phyloP scores from a whole-genome alignment of 1,139 yeast genomes.

The Blastobotrys niveus region DNA sequence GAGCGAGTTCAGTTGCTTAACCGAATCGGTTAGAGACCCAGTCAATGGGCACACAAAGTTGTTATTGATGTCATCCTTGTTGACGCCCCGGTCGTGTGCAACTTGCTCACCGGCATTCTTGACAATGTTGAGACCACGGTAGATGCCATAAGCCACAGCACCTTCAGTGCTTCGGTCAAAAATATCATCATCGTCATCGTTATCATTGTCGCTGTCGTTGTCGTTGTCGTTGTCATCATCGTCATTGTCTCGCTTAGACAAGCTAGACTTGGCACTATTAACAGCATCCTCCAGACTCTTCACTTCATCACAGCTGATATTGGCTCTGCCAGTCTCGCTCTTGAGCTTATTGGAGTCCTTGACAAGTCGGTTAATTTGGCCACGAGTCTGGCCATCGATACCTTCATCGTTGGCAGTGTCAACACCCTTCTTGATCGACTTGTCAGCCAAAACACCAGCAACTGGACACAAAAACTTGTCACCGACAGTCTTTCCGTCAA shows the following conservation, averaged over 20 bases:
- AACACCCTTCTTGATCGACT: slow-evolving; percentile 2
- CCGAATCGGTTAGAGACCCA: slow-evolving; percentile 8
- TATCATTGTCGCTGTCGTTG: not conserved
- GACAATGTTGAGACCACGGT: slow-evolving; percentile 9
- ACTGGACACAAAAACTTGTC: slow-evolving; percentile 10
- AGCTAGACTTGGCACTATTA: not conserved
- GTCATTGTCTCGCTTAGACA: slow-evolving; percentile 2
- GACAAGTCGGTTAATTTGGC: slow-evolving; percentile 7
- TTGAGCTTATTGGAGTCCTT: not conserved
- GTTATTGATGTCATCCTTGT: not conserved
- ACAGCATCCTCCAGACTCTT: not conserved
- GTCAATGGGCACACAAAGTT: slow-evolving; percentile 13
- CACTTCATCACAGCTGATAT: slow-evolving; percentile 2
- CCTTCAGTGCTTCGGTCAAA: slow-evolving; percentile 11
- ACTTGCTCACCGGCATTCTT: slow-evolving; percentile 8
- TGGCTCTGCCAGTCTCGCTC: not conserved
- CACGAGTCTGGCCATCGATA: slow-evolving; percentile 2
- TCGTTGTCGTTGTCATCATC: not conserved
- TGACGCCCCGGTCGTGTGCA: slow-evolving; percentile 10
- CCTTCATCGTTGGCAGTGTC: slow-evolving; percentile 1
- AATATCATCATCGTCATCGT: slow-evolving; percentile 6
- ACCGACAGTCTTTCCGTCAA: slow-evolving; percentile 8
- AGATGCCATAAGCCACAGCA: slow-evolving; percentile 9
- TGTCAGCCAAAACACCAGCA: slow-evolving; percentile 5
- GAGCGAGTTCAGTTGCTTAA: slow-evolving; percentile 2